phyloP scores from a whole-genome alignment of 305 asterid species.

The Solanum hybrid region DNA sequence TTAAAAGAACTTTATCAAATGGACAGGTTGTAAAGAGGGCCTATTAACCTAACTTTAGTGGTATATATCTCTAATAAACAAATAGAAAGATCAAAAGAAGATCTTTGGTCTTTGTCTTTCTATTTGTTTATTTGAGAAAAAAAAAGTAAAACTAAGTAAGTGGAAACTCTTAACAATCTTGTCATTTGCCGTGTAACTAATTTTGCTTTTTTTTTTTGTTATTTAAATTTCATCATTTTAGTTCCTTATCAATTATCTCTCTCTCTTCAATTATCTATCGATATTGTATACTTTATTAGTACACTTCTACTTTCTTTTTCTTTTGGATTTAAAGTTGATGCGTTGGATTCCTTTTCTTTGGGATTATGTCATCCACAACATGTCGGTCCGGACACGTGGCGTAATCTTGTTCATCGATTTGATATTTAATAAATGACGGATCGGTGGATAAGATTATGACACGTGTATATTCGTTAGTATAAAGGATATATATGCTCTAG shows the following conservation, averaged over 20 bases:
- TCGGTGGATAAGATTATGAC: too few relatives aligned
- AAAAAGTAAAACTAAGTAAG: too few relatives aligned
- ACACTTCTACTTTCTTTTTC: not conserved
- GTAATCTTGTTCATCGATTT: fast-evolving
- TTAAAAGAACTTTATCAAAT: not conserved
- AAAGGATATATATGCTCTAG: too few relatives aligned
- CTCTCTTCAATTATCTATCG: not conserved
- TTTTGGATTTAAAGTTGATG: not conserved
- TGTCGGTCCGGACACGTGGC: not conserved
- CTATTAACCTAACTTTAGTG: not conserved
- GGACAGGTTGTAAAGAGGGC: not conserved
- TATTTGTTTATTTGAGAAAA: too few relatives aligned
- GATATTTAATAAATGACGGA: too few relatives aligned
- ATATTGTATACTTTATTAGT: not conserved
- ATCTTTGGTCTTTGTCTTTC: too few relatives aligned
- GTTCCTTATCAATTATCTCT: too few relatives aligned
- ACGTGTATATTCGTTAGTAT: too few relatives aligned
- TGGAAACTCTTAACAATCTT: too few relatives aligned
- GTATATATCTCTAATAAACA: not conserved
- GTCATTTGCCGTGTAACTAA: too few relatives aligned
- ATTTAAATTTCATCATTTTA: not conserved
- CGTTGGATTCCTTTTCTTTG: not conserved
- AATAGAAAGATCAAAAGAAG: not conserved
- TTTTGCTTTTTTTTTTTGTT: not conserved
- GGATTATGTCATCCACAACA: not conserved